Conservation (phyloP, 192 early-diverging fungal genomes). For the Phycomyces nitens region DNA sequence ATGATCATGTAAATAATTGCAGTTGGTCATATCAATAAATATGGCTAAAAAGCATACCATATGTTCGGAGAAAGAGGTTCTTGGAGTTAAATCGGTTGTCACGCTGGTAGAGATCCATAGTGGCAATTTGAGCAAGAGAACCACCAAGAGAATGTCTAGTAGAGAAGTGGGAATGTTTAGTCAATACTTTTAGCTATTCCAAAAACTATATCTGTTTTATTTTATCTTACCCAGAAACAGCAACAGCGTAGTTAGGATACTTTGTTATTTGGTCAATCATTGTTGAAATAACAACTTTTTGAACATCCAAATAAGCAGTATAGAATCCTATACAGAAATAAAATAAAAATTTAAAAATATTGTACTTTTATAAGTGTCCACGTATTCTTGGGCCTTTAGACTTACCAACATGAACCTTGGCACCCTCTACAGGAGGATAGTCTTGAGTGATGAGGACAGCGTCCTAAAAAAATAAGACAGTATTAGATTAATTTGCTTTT, state of each 20-base stretch:
- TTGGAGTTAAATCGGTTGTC: constrained; percentile 5
- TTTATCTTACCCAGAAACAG: constrained; percentile 19
- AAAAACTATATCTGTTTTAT: not conserved
- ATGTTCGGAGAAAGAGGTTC: constrained; percentile 15
- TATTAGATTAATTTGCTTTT: not conserved
- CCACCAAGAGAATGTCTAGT: constrained; percentile 26
- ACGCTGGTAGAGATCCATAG: constrained; percentile 21
- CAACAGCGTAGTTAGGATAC: constrained; percentile 18
- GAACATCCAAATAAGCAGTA: too few species aligned
- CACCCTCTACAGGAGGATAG: constrained; percentile 20
- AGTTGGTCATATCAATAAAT: not conserved
- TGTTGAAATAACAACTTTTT: not conserved
- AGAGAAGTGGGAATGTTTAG: not conserved
- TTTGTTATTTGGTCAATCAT: constrained; percentile 1
- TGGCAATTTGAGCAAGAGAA: constrained; percentile 14
- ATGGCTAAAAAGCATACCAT: not conserved
- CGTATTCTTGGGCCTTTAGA: too few species aligned
- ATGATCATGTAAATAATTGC: not conserved
- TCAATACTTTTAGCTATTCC: not conserved
- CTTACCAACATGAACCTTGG: constrained; percentile 21
- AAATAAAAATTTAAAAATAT: too few species aligned
- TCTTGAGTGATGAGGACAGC: not conserved
- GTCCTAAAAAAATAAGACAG: constrained; percentile 2
- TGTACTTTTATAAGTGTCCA: too few species aligned
- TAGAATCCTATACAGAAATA: too few species aligned